Evolutionary conservation across 345 rosid genomes (phyloP).

Genomic region (Camelina hispida): DNA sequence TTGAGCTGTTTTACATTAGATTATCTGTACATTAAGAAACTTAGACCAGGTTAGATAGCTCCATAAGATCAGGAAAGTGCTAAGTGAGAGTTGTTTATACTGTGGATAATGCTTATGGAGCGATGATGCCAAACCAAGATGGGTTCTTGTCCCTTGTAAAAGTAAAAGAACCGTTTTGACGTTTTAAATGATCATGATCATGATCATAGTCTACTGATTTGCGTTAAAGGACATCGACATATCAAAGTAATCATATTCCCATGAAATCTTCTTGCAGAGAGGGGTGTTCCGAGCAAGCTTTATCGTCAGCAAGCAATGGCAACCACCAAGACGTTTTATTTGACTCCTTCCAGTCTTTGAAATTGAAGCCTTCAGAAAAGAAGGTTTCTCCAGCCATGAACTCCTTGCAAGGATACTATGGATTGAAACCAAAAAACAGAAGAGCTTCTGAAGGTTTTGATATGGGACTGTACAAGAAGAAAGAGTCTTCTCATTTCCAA

Average conservation of each 20-base stretch:
- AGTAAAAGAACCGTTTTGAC: not conserved
- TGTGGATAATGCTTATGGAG: not conserved
- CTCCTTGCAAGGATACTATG: slow-evolving; percentile 78
- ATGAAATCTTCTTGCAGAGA: slow-evolving; percentile 55
- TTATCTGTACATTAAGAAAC: not conserved
- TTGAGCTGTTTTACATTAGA: not conserved
- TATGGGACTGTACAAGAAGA: slow-evolving; percentile 47
- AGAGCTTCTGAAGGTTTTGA: slow-evolving; percentile 56
- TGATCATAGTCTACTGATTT: slow-evolving; percentile 14
- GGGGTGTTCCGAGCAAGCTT: slow-evolving; percentile 39
- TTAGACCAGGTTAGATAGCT: not conserved
- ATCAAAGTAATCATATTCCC: not conserved
- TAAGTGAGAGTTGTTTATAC: slow-evolving; percentile 4
- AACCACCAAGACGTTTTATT: slow-evolving; percentile 48
- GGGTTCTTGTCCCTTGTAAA: not conserved
- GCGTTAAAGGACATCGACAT: not conserved
- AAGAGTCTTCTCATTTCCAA: slow-evolving; percentile 39
- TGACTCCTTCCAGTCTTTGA: slow-evolving; percentile 68
- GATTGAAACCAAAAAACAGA: slow-evolving; percentile 53
- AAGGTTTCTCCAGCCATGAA: slow-evolving; percentile 80
- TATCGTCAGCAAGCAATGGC: slow-evolving; percentile 37
- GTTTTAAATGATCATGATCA: slow-evolving; percentile 13
- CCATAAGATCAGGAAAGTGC: not conserved
- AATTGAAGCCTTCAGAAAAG: slow-evolving; percentile 50
- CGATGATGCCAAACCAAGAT: not conserved